A percentile compares a stretch with the other conserved stretches of the same genome.
These are phyloP conservation scores for Breynia disticha DNA, from an alignment of 441 rosid species.

Conservation along the genomic window DNA sequence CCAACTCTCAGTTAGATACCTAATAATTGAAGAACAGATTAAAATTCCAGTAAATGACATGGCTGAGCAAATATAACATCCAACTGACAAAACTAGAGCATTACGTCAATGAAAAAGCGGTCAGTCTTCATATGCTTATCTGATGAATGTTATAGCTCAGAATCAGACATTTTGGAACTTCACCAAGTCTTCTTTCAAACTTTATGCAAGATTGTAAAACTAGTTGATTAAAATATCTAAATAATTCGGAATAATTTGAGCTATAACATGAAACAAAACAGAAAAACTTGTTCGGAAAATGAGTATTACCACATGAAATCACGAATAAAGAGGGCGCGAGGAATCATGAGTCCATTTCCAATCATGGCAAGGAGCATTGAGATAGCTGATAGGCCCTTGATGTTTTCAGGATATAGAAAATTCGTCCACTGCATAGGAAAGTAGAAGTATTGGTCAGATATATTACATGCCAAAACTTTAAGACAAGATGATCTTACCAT, in stretches of 20 bases:
- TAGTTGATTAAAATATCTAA: too few species aligned
- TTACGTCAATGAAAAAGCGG: too few species aligned
- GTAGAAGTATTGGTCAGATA: conserved; percentile 18
- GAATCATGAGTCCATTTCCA: conserved; percentile 91
- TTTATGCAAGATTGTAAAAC: too few species aligned
- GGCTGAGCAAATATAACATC: too few species aligned
- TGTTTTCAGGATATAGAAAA: conserved; percentile 72
- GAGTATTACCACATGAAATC: conserved; percentile 86
- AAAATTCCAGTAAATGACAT: too few species aligned
- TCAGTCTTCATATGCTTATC: too few species aligned
- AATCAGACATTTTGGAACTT: too few species aligned
- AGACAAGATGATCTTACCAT: conserved; percentile 40
- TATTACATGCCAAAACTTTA: conserved; percentile 2
- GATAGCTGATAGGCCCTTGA: conserved; percentile 73
- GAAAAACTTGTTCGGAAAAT: background rate
- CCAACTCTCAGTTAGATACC: background rate
- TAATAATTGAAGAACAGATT: background rate
- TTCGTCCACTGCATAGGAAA: conserved; percentile 73
- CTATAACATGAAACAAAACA: background rate
- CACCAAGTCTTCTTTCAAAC: too few species aligned
- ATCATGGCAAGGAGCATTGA: conserved; percentile 88
- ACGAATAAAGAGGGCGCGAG: conserved; percentile 85
- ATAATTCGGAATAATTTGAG: background rate
- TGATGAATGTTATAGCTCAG: too few species aligned
- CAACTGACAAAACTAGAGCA: too few species aligned